Evolutionary conservation across 768 basidiomycete genomes (phyloP), one percentile per base, ranked within the genome.

Genomic region (Lactarius quietus): DNA sequence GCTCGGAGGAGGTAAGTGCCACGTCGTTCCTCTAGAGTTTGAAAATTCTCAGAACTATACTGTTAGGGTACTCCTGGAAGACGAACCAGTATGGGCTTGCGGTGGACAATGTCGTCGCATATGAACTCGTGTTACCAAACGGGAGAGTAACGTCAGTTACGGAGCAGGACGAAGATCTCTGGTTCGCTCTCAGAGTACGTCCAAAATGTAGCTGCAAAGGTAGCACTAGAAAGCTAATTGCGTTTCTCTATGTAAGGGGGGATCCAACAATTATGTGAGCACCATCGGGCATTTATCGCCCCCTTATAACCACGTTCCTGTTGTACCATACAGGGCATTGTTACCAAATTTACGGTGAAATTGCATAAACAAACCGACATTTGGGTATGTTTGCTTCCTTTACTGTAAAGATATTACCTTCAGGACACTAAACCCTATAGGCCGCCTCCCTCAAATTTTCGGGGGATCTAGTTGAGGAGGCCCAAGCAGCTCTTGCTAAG

Each of bases 61-160:
- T 3, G 20, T 17, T 6, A 66, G 78, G 78, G 10, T 78, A 74
- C 64, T 77, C 76, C 1, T 63, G 72, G 65, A 73, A 74, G 62
- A 75, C 73, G 7, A 77, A 74, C 63, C 72, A 74, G 54, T 72
- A 70, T 62, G 77, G 78, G 4, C 65, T 79, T 23, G 71, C 73
- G 1, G 66, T 75, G 33, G 78, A 79, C 62, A 77, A 75, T 45
- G 59, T 80, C 33, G 61, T 65, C 2, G 69, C 55, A 23, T 70
- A 62, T 20, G 55, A 74, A 62, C 62, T 77, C 17, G 75, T 76
- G 12, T 62, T 73, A 2, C 76, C 76, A 18, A 69, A 67, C 54
- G 78, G 78, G 12, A 45, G 57, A 2, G 57, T 64, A 17, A 61
- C 5, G 5, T 29, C 36, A 0, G 62, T 66, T 20, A 69, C 65